A percentile compares a stretch with the other conserved stretches of the same genome.
These are phyloP conservation scores for Neodidymelliopsis sp. DNA, from an alignment of 2,329 filamentous ascomycete species.

Conservation along the genomic window DNA sequence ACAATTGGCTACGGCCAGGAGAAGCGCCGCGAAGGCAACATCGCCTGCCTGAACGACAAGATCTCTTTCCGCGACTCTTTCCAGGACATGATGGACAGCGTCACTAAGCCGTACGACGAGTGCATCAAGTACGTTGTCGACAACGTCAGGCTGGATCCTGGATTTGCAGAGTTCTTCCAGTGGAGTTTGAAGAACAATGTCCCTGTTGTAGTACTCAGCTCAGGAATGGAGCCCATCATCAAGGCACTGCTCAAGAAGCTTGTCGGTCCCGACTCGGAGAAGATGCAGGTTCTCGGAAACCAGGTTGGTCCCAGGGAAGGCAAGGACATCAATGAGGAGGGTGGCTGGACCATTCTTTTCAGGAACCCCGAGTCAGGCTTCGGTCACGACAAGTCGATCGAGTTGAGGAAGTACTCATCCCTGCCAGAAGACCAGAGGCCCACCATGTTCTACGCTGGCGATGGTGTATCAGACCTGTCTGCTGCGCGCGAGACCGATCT, in stretches of 20 bases:
- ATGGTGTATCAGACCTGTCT: constrained; percentile 90
- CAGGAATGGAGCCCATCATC: constrained; percentile 93
- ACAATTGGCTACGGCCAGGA: constrained; percentile 83
- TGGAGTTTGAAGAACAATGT: constrained; percentile 85
- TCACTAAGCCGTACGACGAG: constrained; percentile 79
- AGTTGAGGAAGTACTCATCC: constrained; percentile 84
- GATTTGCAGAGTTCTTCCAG: constrained; percentile 85
- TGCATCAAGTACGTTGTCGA: constrained; percentile 80
- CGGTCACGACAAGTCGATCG: constrained; percentile 96
- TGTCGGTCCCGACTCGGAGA: constrained; percentile 77
- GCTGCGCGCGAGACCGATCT: constrained; percentile 92
- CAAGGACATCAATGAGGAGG: constrained; percentile 80
- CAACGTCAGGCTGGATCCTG: constrained; percentile 87
- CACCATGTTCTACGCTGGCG: constrained; percentile 91
- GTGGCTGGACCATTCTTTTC: constrained; percentile 87
- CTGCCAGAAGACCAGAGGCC: constrained; percentile 74
- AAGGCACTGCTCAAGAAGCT: constrained; percentile 80
- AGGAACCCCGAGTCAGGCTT: constrained; percentile 83
- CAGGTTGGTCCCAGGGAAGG: constrained; percentile 72
- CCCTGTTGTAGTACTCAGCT: constrained; percentile 89
- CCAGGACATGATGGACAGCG: constrained; percentile 88
- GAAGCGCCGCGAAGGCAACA: constrained; percentile 75
- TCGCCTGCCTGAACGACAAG: constrained; percentile 74
- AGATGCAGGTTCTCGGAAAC: constrained; percentile 93
- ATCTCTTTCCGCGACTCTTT: constrained; percentile 84